Percentiles rank a stretch among this genome's conserved stretches.
These are phyloP conservation scores for Parsonsia alboflavescens DNA, from an alignment of 257 asterid genomes.

Conservation along the genomic window DNA sequence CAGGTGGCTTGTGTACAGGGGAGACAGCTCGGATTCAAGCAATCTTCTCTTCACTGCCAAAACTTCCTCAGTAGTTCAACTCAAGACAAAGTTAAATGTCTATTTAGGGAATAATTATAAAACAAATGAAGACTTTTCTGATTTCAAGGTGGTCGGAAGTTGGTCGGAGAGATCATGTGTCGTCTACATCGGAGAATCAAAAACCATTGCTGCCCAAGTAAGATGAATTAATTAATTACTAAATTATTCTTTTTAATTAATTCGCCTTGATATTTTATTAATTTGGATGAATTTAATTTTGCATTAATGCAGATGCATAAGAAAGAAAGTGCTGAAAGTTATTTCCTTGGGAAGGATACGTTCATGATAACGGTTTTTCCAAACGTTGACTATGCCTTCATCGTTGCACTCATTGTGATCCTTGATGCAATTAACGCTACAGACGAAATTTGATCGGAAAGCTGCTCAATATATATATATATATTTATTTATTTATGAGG, in stretches of 20 bases:
- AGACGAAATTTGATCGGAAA: not conserved
- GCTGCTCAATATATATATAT: not conserved
- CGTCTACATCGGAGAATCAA: constrained; percentile 30
- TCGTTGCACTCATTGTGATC: constrained; percentile 24
- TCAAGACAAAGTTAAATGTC: constrained; percentile 14
- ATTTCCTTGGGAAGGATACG: constrained; percentile 17
- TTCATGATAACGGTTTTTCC: constrained; percentile 27
- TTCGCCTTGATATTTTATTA: not conserved
- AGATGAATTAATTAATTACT: not conserved
- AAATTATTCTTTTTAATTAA: not conserved
- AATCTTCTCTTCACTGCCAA: constrained; percentile 20
- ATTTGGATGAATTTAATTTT: not conserved
- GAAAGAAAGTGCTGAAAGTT: constrained; percentile 15
- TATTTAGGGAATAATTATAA: constrained; percentile 17
- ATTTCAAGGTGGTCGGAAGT: constrained; percentile 34
- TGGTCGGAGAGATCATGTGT: constrained; percentile 26
- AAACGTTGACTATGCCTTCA: constrained; percentile 33
- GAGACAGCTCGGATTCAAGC: constrained; percentile 14
- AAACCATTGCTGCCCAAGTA: constrained; percentile 40
- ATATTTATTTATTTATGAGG: not conserved
- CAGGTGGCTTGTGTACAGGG: constrained; percentile 20
- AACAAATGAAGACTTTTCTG: constrained; percentile 26
- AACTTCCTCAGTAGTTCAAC: constrained; percentile 12
- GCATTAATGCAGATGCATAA: constrained; percentile 17
- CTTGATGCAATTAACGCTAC: constrained; percentile 20